phyloP scores from a whole-genome alignment of 192 early-diverging fungal genomes.

The Diversispora eburnea region DNA sequence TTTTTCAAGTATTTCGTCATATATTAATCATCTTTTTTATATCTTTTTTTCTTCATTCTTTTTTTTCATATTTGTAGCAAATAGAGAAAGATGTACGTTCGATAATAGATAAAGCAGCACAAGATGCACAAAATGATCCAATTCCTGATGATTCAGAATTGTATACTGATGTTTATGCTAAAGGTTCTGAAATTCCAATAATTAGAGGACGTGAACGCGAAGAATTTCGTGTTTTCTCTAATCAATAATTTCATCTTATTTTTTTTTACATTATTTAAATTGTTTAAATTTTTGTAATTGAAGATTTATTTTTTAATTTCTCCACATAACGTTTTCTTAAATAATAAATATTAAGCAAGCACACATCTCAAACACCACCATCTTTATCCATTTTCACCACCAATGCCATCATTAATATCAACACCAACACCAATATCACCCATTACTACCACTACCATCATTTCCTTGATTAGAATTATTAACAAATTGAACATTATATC shows the following conservation, averaged over 20 bases:
- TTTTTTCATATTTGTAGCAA: slow-evolving; percentile 15
- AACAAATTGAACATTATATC: slow-evolving; percentile 63
- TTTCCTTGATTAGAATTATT: slow-evolving; percentile 39
- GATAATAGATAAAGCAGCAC: slow-evolving; percentile 81
- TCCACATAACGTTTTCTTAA: too few relatives aligned
- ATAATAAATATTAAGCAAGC: too few relatives aligned
- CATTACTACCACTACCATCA: slow-evolving; percentile 6
- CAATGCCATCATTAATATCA: too few relatives aligned
- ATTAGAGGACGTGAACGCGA: slow-evolving; percentile 83
- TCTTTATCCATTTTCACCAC: too few relatives aligned
- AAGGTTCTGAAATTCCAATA: slow-evolving; percentile 65
- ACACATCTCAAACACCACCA: too few relatives aligned
- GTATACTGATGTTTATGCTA: slow-evolving; percentile 80
- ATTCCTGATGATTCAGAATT: slow-evolving; percentile 70
- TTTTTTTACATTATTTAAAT: background rate
- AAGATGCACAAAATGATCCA: slow-evolving; percentile 73
- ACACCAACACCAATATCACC: background rate
- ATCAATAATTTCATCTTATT: background rate
- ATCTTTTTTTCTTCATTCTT: background rate
- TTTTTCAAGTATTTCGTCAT: background rate
- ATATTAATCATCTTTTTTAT: background rate
- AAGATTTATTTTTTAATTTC: background rate
- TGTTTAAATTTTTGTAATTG: background rate
- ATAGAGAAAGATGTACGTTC: slow-evolving; percentile 90
- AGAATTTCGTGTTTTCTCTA: slow-evolving; percentile 42